These are phyloP conservation scores for Peterozyma toletana DNA, from an alignment of 805 yeast genomes.

Conservation along the genomic window DNA sequence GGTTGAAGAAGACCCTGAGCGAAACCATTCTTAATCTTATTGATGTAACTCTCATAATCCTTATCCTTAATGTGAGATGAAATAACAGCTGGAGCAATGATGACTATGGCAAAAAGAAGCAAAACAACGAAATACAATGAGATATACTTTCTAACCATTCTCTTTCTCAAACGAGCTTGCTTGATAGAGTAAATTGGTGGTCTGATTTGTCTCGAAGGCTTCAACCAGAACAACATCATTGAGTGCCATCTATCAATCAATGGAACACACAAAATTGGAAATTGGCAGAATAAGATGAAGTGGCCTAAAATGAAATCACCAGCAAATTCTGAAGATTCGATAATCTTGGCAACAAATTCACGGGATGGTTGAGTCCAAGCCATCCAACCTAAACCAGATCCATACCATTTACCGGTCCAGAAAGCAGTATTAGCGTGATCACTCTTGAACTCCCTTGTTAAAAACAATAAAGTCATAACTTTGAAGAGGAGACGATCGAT, in stretches of 20 bases:
- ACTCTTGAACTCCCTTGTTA: constrained; percentile 94
- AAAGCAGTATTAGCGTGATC: constrained; percentile 95
- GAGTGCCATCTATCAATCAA: constrained; percentile 96
- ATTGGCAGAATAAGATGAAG: constrained; percentile 75
- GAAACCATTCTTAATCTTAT: constrained; percentile 15
- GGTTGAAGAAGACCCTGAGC: constrained; percentile 82
- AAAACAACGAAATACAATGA: constrained; percentile 69
- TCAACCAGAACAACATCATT: constrained; percentile 96
- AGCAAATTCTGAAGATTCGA: constrained; percentile 92
- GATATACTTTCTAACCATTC: constrained; percentile 94
- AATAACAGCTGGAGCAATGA: constrained; percentile 91
- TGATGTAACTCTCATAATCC: constrained; percentile 28
- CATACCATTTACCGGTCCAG: constrained; percentile 99
- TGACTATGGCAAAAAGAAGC: constrained; percentile 62
- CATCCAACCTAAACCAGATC: constrained; percentile 85
- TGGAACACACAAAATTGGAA: constrained; percentile 83
- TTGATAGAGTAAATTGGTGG: constrained; percentile 96
- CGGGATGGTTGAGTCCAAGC: constrained; percentile 95
- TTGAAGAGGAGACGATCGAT: constrained; percentile 85
- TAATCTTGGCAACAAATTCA: constrained; percentile 89
- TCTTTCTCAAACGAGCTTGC: constrained; percentile 92
- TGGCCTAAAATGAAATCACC: constrained; percentile 96
- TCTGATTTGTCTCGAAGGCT: constrained; percentile 93
- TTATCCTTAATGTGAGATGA: constrained; percentile 36
- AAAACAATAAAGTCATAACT: constrained; percentile 64